Evolutionary conservation across 768 basidiomycete genomes (phyloP), one percentile per base, ranked within the genome.

Genomic region (Mycena polygramma): DNA sequence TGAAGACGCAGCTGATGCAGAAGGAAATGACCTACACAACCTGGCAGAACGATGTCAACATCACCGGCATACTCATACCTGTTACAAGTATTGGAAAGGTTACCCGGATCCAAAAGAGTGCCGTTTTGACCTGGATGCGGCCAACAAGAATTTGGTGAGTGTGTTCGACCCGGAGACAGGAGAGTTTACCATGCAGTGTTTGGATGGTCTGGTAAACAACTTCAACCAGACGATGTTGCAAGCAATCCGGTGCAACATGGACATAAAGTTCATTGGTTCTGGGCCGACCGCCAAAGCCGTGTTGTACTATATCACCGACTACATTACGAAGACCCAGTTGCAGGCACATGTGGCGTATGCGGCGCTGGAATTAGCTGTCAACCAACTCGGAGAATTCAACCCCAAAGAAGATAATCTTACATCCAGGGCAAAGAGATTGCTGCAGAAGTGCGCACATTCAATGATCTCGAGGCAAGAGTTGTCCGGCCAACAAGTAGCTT

Each of bases 271-370:
- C 52, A 78, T 80, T n/a, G 72, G 73, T 10, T 79, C 78, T 6
- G 0, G 30, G 30, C 30, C 30, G 30, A 30, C 30, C 30, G 30
- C 30, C 30, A 80, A 78, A 53, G 80, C 78, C 0, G 68, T 78
- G 0, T 37, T 81, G 20, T 79, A 74, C 55, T 81, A 81, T 35
- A 73, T 80, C 17, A 80, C 80, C 0, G 80, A 81, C 63, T 81
- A 81, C 61, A 79, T 81, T 30, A 80, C 80, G 0, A 81, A 81
- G 57, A 48, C 70, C 7, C 55, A 68, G 15, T 37, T 79, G 14
- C 73, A 74, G 20, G 60, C 72, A 0, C 72, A 79, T 59, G 66
- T 70, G 6, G 65, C 74, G 17, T 68, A 71, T 13, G 66, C 45
- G 0, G 73, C 73, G 0, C 41, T 74, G 3, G 64, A 66, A 22